phyloP scores from a whole-genome alignment of 2,329 filamentous ascomycete species.

The Pestalotiopsis sp. region DNA sequence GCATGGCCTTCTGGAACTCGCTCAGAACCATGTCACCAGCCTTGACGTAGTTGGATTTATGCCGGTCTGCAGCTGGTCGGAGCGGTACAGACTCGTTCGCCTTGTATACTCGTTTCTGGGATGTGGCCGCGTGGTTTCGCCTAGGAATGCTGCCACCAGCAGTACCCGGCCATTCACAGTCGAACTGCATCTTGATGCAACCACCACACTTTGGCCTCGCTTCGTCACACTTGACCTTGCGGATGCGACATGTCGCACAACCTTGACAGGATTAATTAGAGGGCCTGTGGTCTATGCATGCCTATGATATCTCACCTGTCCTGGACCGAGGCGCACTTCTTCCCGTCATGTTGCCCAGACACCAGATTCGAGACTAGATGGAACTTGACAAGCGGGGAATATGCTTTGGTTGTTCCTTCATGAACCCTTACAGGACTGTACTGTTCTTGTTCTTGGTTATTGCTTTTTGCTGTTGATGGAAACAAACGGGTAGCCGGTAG shows the following conservation, averaged over 20 bases:
- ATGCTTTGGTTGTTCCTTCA: neutral
- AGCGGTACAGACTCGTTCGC: neutral
- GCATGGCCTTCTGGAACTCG: neutral
- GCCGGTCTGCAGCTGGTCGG: neutral
- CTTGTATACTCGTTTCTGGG: neutral
- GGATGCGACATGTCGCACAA: constrained; percentile 16
- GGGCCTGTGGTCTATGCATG: neutral
- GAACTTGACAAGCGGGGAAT: neutral
- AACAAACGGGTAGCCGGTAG: no score
- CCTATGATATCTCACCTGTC: neutral
- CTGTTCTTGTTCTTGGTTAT: no score
- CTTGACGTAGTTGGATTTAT: neutral
- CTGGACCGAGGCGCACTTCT: constrained; percentile 4
- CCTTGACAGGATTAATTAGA: neutral
- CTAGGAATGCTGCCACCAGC: neutral
- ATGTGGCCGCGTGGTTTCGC: neutral
- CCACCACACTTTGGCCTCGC: constrained; percentile 7
- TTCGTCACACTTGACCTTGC: constrained; percentile 19
- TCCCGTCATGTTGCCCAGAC: neutral
- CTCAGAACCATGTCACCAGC: neutral
- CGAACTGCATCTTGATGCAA: constrained; percentile 8
- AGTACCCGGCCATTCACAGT: constrained; percentile 12
- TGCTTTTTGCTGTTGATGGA: no score
- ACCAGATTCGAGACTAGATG: neutral
- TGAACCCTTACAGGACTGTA: no score